Evolutionary conservation across 306 rosid genomes (phyloP), one percentile per base, ranked within the genome.

Genomic region (Quercus ilex): DNA sequence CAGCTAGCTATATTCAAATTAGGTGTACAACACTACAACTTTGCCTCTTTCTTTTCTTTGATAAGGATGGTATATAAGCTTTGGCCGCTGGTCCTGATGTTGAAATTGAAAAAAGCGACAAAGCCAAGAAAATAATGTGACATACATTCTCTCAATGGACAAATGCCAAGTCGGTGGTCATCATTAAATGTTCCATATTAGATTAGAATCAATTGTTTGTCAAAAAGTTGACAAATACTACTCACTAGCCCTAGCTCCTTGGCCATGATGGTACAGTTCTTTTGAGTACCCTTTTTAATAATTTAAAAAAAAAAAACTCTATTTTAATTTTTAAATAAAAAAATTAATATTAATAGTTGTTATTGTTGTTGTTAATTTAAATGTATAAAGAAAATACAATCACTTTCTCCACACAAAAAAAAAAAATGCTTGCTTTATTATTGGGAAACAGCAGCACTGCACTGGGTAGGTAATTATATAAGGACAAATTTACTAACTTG

Each of bases 101-200:
- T 74, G 88, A 71, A 64, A 82, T 51, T 15, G 80, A 71, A 69
- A 57, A 74, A 78, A 71, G 74, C 52, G 83, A 77, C 57, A 17
- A 21, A 35, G 28, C 23, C 52, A 46, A 52, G 5, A 76, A 76
- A 73, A 56, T 49, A 71, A 80, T 58, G 73, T 67, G 78, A 79
- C 79, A 70, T 77, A 51, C 80, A 81, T 83, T 84, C 77, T 49
- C 59, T 38, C 64, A 2, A 52, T 14, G 69, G 83, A 82, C 80
- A 76, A 49, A 75, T 82, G 55, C 49, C 30, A 83, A 88, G 88
- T 87, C 88, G 86, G 91, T 88, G 88, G 82, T 53, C 74, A 38
- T 63, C 56, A 80, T 82, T 74, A 62, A 41, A 41, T 41, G 46
- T 41, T 41, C 46, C 74, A 85, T 10, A 49, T 83, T 77, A 41